Evolutionary conservation across 2,329 filamentous ascomycete species (phyloP).

Genomic region (Botrytis tulipae): DNA sequence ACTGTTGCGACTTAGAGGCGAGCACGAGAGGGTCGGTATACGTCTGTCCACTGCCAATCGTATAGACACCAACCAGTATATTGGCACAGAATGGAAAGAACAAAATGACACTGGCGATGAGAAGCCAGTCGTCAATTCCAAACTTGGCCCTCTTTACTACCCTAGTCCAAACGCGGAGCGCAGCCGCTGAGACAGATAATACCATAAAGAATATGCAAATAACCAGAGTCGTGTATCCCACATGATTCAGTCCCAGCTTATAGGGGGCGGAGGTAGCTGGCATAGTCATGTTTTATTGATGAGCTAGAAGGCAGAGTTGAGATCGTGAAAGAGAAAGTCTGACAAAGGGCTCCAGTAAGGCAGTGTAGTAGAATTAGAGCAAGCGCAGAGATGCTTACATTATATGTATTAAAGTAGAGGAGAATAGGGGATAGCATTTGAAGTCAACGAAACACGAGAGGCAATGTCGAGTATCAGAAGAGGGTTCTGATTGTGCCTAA

Average conservation of each 20-base stretch:
- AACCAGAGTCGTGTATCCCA: not conserved
- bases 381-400: not conserved
- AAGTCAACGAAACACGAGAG: not conserved
- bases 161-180: not conserved
- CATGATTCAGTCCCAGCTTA: not conserved
- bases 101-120: not conserved
- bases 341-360: not conserved
- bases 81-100: not conserved
- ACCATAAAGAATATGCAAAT: not conserved
- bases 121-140: not conserved
- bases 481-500: not conserved
- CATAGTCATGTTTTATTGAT: not conserved
- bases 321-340: not conserved
- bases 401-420: not conserved
- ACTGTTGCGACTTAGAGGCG: not conserved
- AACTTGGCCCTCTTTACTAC: not conserved
- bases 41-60: not conserved
- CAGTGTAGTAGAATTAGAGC: not conserved
- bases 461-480: not conserved
- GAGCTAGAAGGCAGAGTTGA: not conserved
- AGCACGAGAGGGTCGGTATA: not conserved
- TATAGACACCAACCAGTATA: not conserved
- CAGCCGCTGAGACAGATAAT: not conserved
- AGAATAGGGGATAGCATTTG: not conserved
- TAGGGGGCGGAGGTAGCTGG: not conserved